Evolutionary conservation across 345 rosid species (phyloP).

Genomic region (Lepidium aucheri): DNA sequence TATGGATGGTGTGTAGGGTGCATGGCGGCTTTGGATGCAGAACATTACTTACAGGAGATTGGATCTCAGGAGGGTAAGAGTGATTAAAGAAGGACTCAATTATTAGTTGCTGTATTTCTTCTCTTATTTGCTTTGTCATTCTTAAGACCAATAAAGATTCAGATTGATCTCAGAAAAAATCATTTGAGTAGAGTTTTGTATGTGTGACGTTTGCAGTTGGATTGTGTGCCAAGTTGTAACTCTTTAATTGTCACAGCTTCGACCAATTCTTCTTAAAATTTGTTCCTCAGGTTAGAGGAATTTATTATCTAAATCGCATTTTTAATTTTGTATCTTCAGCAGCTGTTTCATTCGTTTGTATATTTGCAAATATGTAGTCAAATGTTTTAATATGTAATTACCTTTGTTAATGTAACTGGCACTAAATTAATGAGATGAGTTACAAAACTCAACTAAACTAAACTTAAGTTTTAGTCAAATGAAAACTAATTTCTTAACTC

Average conservation of each 20-base stretch:
- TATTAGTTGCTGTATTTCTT: background rate
- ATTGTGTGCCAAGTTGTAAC: slow-evolving; percentile 15
- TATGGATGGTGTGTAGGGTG: slow-evolving; percentile 56
- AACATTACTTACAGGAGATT: slow-evolving; percentile 86
- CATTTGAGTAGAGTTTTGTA: background rate
- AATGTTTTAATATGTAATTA: background rate
- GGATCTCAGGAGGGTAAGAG: slow-evolving; percentile 60
- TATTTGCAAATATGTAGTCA: background rate
- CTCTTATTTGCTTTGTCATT: slow-evolving; percentile 5
- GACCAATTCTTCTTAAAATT: slow-evolving; percentile 8
- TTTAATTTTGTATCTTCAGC: background rate
- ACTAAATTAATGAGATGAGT: background rate
- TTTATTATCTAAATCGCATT: too few species aligned
- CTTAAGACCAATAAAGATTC: background rate
- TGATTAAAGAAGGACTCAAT: slow-evolving; percentile 23
- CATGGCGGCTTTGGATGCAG: slow-evolving; percentile 98
- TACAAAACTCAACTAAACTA: slow-evolving; percentile 10
- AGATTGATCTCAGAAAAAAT: background rate
- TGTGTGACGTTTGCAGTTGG: slow-evolving; percentile 23
- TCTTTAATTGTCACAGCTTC: background rate
- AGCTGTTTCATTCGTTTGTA: background rate
- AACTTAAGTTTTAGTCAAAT: background rate
- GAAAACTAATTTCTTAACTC: background rate
- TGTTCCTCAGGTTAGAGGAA: slow-evolving; percentile 17
- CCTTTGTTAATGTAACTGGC: slow-evolving; percentile 2